Evolutionary conservation across 225 moss, liverwort and hornwort genomes (phyloP), one percentile per base, ranked within the genome.

Genomic region (Pleurozium schreberi): DNA sequence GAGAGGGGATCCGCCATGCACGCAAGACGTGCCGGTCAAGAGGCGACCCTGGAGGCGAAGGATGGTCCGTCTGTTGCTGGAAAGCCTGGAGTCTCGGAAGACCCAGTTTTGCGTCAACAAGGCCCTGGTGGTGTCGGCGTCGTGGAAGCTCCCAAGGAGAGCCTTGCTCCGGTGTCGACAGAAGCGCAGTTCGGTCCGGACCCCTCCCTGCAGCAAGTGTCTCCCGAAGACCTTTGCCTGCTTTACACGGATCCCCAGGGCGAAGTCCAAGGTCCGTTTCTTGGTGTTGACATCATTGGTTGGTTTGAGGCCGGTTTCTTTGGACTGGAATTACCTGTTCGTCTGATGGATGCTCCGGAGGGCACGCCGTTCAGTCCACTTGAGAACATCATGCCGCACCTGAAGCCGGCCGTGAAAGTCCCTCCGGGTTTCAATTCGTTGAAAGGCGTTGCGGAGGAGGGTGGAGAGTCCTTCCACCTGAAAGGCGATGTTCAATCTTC

Each of bases 231-330:
- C 25, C 88, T 99, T 64, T 95, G 91, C 80, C 88, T 99, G 84
- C 94, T 90, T 78, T 99, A 99, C 67, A 96, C 96, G 26, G 98
- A 99, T 75, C 97, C 98, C 1, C 97, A 99, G 92, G 98, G 98
- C 82, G 97, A 99, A 73, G 77, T 99, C 65, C 98, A 99, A 87
- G 98, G 97, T n/a, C 98, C 98, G 11, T 99, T 97, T 86, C 87
- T 94, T 68, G 97, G 98, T 22, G 87, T 93, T 26, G 98, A 99
- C 91, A 97, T 97, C 38, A 97, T 97, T 74, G 96, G 96, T 88
- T 99, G 98, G 98, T 97, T 99, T 73, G 98, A 97, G 93, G 98
- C 96, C 74, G 98, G 98, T 33, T 99, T 97, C 78, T 99, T 99
- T 88, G 96, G 96, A 10, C 87, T 95, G 21, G 98, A 99, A 80